A percentile compares a stretch with the other conserved stretches of the same genome.
These are phyloP conservation scores for Lolium rigidum DNA, from an alignment of 176 grass and related monocot genomes.

Conservation along the genomic window DNA sequence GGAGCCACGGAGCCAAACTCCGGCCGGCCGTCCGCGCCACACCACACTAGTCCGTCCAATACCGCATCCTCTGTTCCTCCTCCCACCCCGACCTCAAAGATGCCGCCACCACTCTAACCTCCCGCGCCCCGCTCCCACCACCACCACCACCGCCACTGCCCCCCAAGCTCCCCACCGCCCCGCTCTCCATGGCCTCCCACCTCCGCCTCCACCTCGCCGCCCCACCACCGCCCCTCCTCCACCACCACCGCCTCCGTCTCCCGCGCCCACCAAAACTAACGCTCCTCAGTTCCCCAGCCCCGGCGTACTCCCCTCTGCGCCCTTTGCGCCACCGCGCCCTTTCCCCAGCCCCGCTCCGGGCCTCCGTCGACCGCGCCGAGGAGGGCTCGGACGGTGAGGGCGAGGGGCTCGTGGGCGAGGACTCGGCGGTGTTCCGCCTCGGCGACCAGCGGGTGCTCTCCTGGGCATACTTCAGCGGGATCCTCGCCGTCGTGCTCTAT, in stretches of 20 bases:
- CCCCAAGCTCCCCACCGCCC: background rate
- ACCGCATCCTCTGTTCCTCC: constrained; percentile 47
- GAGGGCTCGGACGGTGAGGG: constrained; percentile 6
- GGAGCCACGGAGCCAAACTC: background rate
- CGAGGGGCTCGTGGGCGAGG: constrained; percentile 64
- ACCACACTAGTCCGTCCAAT: constrained; percentile 39
- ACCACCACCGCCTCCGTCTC: background rate
- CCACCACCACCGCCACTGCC: background rate
- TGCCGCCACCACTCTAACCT: constrained; percentile 29
- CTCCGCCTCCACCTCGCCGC: constrained; percentile 55
- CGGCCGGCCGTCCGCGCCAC: background rate
- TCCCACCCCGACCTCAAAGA: constrained; percentile 29
- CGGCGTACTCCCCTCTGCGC: background rate
- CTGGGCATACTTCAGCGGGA: constrained; percentile 83
- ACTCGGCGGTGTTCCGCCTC: constrained; percentile 72
- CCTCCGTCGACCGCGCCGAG: constrained; percentile 42
- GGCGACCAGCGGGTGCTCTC: constrained; percentile 72
- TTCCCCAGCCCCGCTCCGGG: background rate
- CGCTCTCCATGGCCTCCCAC: constrained; percentile 48
- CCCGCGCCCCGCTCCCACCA: background rate
- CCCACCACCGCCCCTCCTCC: constrained; percentile 31
- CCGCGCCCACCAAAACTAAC: background rate
- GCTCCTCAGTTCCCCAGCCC: background rate
- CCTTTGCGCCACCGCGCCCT: background rate
- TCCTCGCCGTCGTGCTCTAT: constrained; percentile 62